These are phyloP conservation scores for Haberlea rhodopensis DNA, from an alignment of 257 asterid genomes.

Conservation along the genomic window DNA sequence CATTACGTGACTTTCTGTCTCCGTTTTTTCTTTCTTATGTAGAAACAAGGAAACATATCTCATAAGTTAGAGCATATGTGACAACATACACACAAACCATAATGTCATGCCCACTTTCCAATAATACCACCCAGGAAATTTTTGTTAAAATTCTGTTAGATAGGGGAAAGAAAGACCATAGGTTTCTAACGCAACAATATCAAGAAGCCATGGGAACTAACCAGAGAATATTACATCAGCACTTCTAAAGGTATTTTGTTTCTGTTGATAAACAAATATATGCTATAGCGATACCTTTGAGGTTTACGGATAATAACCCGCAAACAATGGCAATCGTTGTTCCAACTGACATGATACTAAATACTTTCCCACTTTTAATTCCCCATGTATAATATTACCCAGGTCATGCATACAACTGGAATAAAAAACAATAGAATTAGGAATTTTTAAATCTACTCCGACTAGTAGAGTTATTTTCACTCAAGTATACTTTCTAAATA, in stretches of 20 bases:
- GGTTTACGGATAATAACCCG: neutral
- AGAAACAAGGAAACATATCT: too few relatives aligned
- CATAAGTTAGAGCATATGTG: too few relatives aligned
- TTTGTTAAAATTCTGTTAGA: neutral
- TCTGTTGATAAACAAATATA: constrained; percentile 9
- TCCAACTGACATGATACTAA: constrained; percentile 10
- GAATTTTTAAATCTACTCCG: neutral
- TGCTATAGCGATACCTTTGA: constrained; percentile 14
- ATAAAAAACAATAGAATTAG: neutral
- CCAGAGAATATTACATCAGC: neutral
- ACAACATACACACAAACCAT: neutral
- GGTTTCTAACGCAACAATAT: neutral
- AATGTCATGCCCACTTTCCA: neutral
- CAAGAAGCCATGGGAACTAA: neutral
- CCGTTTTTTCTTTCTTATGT: too few relatives aligned
- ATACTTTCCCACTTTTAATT: constrained; percentile 1
- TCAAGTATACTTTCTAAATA: too few relatives aligned
- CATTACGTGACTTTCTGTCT: neutral
- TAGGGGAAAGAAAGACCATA: neutral
- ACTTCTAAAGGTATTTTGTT: neutral
- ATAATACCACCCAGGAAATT: neutral
- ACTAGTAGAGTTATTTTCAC: too few relatives aligned
- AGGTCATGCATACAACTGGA: neutral
- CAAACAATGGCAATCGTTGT: constrained; percentile 4
- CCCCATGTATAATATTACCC: constrained; percentile 5